Evolutionary conservation across 2,329 filamentous ascomycete genomes (phyloP).

Genomic region (Amauroascus niger): DNA sequence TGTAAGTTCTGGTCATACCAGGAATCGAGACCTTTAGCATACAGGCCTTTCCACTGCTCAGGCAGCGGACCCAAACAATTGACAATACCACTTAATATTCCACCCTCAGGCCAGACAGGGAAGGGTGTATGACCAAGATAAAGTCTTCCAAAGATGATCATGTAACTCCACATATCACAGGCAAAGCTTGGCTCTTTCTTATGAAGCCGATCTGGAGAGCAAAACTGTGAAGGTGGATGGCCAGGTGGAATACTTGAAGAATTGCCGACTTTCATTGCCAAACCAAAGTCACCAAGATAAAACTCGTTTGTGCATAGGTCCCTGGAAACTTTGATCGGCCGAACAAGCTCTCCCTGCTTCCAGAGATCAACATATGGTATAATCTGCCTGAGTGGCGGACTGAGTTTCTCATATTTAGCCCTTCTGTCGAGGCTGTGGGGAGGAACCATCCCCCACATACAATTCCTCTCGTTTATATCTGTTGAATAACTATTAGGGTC

Average conservation of each 20-base stretch:
- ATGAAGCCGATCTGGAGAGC: conserved; percentile 16
- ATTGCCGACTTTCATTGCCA: conserved; percentile 10
- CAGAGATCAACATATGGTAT: conserved; percentile 1
- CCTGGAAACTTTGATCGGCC: conserved; percentile 7
- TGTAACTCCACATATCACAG: conserved; percentile 19
- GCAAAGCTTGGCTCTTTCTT: conserved; percentile 11
- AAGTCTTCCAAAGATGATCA: conserved; percentile 14
- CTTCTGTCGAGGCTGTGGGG: background rate
- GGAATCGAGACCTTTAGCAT: conserved; percentile 17
- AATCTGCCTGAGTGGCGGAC: conserved; percentile 7
- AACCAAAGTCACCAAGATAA: conserved; percentile 15
- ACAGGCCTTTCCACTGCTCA: background rate
- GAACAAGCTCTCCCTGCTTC: conserved; percentile 12
- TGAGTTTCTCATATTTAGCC: conserved; percentile 12
- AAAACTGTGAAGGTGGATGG: conserved; percentile 11
- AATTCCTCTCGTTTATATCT: no score
- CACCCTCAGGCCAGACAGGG: background rate
- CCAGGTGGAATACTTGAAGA: conserved; percentile 1
- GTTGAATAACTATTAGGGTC: no score
- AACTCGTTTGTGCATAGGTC: conserved; percentile 8
- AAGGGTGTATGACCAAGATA: conserved; percentile 13
- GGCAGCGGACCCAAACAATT: conserved; percentile 1
- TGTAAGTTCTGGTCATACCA: conserved; percentile 25
- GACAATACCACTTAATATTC: conserved; percentile 1
- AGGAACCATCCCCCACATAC: background rate